Evolutionary conservation across 2,329 filamentous ascomycete genomes (phyloP).

Genomic region (Fusarium xylarioides): DNA sequence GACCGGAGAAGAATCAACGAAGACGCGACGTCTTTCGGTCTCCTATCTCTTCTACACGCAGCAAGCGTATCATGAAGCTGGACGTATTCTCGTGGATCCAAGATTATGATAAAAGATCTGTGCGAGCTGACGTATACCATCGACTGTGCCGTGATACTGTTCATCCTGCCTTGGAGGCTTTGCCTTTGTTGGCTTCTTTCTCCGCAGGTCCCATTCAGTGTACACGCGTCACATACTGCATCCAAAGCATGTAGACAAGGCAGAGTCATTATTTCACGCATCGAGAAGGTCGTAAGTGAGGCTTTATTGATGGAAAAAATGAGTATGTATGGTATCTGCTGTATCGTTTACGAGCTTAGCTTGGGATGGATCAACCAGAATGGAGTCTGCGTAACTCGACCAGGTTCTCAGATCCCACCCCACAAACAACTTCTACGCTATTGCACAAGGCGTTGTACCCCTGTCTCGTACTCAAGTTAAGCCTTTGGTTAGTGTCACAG

Average conservation of each 20-base stretch:
- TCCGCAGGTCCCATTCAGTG: rapidly evolving
- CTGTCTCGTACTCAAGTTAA: not conserved
- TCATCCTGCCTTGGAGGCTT: not conserved
- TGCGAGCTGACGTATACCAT: not conserved
- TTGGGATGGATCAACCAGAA: not conserved
- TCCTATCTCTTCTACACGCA: no score
- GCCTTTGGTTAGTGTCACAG: not conserved
- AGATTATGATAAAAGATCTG: rapidly evolving
- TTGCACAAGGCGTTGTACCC: not conserved
- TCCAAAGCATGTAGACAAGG: not conserved
- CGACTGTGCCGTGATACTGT: not conserved
- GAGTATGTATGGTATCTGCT: not conserved
- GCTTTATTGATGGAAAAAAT: not conserved
- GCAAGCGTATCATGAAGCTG: not conserved
- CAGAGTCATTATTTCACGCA: not conserved
- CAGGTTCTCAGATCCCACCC: not conserved
- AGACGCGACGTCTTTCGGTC: not conserved
- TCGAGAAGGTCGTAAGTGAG: not conserved
- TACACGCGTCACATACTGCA: not conserved
- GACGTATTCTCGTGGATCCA: not conserved
- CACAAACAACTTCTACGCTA: not conserved
- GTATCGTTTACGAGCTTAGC: not conserved
- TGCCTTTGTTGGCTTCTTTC: not conserved
- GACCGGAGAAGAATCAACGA: no score
- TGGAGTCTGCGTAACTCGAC: not conserved